phyloP scores from a whole-genome alignment of 345 rosid genomes.

The Anacardium occidentale region DNA sequence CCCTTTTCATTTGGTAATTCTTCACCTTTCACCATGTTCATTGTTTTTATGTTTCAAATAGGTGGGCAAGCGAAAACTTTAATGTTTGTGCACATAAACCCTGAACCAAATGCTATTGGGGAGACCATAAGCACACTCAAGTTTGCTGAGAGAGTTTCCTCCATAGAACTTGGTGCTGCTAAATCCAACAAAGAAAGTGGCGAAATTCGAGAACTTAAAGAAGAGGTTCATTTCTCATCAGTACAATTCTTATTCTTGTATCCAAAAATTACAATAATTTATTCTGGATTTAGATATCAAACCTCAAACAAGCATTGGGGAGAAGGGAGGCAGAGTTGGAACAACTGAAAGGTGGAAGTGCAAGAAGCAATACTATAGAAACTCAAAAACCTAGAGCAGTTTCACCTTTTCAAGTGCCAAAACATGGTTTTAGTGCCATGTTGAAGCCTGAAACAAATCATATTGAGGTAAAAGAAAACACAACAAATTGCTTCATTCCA shows the following conservation, averaged over 20 bases:
- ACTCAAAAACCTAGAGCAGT: slow-evolving; percentile 70
- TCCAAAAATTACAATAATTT: not conserved
- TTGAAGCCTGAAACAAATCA: slow-evolving; percentile 54
- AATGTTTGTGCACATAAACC: slow-evolving; percentile 93
- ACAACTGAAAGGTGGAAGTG: slow-evolving; percentile 47
- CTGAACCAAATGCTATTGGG: slow-evolving; percentile 74
- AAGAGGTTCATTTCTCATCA: slow-evolving; percentile 54
- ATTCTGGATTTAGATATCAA: slow-evolving; percentile 52
- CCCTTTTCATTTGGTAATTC: not conserved
- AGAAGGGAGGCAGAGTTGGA: slow-evolving; percentile 85
- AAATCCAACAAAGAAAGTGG: slow-evolving; percentile 88
- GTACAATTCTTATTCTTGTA: not conserved
- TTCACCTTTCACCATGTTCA: not conserved
- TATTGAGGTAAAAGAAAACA: slow-evolving; percentile 50
- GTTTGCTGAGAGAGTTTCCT: slow-evolving; percentile 94
- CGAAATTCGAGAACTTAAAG: slow-evolving; percentile 83
- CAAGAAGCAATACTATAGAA: slow-evolving; percentile 42
- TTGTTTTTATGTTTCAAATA: slow-evolving; percentile 20
- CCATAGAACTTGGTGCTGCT: slow-evolving; percentile 96
- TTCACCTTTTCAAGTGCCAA: slow-evolving; percentile 79
- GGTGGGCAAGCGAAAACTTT: slow-evolving; percentile 98
- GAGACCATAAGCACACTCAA: slow-evolving; percentile 96
- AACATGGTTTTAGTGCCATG: slow-evolving; percentile 39
- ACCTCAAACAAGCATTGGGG: slow-evolving; percentile 71
- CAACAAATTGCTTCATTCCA: not conserved